Conservation (phyloP, 2,329 filamentous ascomycete genomes). For the Pyricularia pennisetigena region DNA sequence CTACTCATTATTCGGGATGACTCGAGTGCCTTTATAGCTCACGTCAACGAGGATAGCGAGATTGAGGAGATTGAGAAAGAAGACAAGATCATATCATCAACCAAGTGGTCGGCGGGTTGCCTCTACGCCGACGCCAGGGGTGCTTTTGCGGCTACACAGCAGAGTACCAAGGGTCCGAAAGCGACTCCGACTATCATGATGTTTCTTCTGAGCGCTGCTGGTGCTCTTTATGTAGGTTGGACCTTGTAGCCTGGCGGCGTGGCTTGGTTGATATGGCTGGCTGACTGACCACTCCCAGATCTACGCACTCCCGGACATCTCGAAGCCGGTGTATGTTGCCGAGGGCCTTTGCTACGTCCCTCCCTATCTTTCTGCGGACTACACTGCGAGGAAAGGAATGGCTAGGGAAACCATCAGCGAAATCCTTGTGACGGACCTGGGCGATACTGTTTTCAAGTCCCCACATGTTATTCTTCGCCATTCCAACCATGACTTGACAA, state of each 20-base stretch:
- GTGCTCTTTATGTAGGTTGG: conserved; percentile 60
- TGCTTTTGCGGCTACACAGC: conserved; percentile 33
- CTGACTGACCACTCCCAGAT: conserved; percentile 41
- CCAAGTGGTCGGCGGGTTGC: conserved; percentile 75
- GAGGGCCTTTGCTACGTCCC: conserved; percentile 73
- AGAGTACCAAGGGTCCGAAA: conserved; percentile 28
- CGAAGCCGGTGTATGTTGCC: conserved; percentile 60
- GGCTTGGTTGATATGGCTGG: neutral
- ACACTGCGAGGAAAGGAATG: conserved; percentile 57
- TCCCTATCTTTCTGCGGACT: conserved; percentile 63
- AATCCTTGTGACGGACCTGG: conserved; percentile 74
- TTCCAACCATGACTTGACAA: conserved; percentile 67
- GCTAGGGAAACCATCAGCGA: conserved; percentile 68
- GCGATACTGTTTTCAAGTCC: conserved; percentile 57
- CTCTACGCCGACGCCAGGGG: conserved; percentile 62
- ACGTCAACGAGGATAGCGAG: conserved; percentile 73
- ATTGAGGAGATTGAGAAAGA: conserved; percentile 69
- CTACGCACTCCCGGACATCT: conserved; percentile 66
- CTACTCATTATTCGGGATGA: conserved; percentile 78
- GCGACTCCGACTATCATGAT: conserved; percentile 49
- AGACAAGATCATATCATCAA: conserved; percentile 43
- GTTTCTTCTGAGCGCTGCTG: conserved; percentile 68
- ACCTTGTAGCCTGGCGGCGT: neutral
- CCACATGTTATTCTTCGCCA: conserved; percentile 83
- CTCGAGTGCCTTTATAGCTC: conserved; percentile 65